Base-by-base conservation (phyloP, 805 yeast species). In the Pichia sporocuriosa region DNA sequence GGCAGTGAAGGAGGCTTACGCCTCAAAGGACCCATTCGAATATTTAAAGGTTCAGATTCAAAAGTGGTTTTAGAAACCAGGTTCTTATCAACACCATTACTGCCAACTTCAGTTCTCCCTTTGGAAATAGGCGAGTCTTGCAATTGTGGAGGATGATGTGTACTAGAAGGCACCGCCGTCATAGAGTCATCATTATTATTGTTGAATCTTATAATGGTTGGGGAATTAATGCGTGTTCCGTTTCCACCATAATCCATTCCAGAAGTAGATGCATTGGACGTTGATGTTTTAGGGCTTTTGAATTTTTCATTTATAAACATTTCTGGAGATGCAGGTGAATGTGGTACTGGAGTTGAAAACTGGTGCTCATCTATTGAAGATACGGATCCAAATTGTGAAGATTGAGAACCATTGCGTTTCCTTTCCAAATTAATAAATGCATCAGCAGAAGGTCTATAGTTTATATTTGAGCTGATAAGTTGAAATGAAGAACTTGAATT, bases 281-380 rank as follows among this genome's bases (percentile, higher is more conserved):
- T 10, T 19, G 33, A 7, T 12, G 36, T 16, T 7, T 36, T 20
- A 20, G 39, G 36, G 20, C 37, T 40, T 24, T 47, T 50, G 33
- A 55, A 49, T 16, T 44, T 47, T 17, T 56, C 61, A 37, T 41
- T 50, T 19, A 54, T 47, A 29, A 56, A 56, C 58, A 55, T 55
- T 23, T 52, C 47, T 4, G 60, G 58, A 1, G 51, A 48, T 1
- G 39, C 44, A 35, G 39, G 59, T 30, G 32, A 52, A 35, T 9
- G 48, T n/a, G 26, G 35, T 8, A 23, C 10, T 3, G 17, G 11
- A 6, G 32, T 15, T 5, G 42, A 20, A 15, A 7, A 15, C 11
- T 16, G 35, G 20, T 21, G 15, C 6, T 45, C 46, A 33, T 38
- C 45, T 3, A 16, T 19, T 1, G 33, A 30, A 4, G 47, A 44